Conservation (phyloP, 163 green algal species). For the Chlamydomonas reinhardtii region DNA sequence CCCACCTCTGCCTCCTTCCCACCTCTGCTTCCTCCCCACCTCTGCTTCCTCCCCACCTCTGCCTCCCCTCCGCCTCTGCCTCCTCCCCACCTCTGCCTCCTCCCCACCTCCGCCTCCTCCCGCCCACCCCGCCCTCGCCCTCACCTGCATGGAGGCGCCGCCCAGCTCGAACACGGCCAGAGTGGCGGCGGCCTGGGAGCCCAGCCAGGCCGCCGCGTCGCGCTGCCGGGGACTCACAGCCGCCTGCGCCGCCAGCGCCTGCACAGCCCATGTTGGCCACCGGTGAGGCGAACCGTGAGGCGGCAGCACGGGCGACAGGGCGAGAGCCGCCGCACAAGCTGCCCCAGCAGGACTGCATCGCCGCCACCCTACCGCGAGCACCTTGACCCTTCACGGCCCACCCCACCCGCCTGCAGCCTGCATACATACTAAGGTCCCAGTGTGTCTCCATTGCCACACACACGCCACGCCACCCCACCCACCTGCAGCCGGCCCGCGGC, state of each 20-base stretch:
- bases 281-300: no score
- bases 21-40: no score
- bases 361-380: neutral
- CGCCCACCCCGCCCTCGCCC: neutral
- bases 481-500: slow-evolving; percentile 71
- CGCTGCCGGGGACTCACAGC: neutral
- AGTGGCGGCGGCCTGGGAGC: neutral
- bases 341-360: no score
- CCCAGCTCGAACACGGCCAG: slow-evolving; percentile 76
- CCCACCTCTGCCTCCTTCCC: no score
- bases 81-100: neutral
- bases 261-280: neutral
- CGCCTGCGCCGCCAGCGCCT: neutral
- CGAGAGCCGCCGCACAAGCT: neutral
- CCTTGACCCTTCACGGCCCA: neutral
- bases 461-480: neutral
- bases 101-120: neutral
- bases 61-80: no score
- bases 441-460: neutral
- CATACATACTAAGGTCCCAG: neutral
- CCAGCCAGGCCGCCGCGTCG: neutral
- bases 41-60: no score
- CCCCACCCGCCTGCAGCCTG: no score
- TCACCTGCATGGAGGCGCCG: slow-evolving; percentile 74
- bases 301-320: neutral